These are phyloP conservation scores for Pisolithus thermaeus DNA, from an alignment of 1,284 basidiomycete species.

Conservation along the genomic window DNA sequence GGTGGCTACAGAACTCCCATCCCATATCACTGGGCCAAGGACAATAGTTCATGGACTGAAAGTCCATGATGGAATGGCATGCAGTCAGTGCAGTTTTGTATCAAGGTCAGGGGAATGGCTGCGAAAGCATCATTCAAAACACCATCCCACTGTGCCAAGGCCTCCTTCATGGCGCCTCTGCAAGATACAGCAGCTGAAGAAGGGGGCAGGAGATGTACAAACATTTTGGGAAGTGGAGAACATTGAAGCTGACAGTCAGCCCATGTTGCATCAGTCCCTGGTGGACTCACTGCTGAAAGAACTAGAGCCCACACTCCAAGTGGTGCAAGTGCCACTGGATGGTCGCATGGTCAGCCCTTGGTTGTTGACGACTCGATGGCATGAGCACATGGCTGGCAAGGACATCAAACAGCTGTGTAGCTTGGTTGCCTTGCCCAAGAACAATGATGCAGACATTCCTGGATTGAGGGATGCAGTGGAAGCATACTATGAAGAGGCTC, in stretches of 20 bases:
- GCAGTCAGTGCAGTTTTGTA: neutral
- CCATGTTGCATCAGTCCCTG: neutral
- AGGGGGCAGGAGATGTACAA: neutral
- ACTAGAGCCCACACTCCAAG: neutral
- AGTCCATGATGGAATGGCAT: neutral
- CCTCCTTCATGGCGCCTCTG: neutral
- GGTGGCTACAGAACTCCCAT: neutral
- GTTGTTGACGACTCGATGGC: conserved; percentile 5
- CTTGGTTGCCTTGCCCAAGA: neutral
- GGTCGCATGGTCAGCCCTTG: conserved; percentile 5
- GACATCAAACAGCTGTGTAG: neutral
- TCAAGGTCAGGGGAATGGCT: neutral
- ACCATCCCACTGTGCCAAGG: neutral
- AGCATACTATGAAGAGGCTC: conserved; percentile 1
- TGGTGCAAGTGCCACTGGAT: neutral
- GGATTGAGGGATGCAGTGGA: neutral
- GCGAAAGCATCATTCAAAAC: neutral
- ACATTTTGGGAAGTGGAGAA: neutral
- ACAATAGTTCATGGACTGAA: neutral
- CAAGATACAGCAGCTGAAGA: neutral
- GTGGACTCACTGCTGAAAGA: neutral
- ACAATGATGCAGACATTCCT: neutral
- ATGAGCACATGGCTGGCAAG: neutral
- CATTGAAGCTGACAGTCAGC: neutral
- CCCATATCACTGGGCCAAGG: neutral